Conservation (phyloP, 495 filamentous ascomycete genomes). For the Annulohypoxylon maeteangense region DNA sequence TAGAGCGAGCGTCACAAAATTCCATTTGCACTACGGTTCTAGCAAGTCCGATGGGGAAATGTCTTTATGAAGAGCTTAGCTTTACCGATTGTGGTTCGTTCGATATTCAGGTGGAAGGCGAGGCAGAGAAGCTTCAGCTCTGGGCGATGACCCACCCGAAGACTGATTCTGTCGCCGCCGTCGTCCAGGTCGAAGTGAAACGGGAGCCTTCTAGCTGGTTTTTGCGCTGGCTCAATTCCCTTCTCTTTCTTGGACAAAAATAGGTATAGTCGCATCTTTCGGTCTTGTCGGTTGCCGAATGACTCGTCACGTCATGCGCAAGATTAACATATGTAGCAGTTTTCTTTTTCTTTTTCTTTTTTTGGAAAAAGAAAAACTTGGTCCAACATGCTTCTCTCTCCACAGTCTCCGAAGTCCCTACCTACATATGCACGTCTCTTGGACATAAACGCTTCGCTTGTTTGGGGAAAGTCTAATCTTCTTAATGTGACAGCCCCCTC, state of each 20-base stretch:
- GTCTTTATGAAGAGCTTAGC: slow-evolving; percentile 47
- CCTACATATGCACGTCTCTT: slow-evolving; percentile 9
- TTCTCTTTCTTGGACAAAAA: slow-evolving; percentile 1
- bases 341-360: neutral
- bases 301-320: neutral
- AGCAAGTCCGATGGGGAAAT: slow-evolving; percentile 54
- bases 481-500: neutral
- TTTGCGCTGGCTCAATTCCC: neutral
- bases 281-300: neutral
- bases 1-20: slow-evolving; percentile 40
- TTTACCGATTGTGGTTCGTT: slow-evolving; percentile 40
- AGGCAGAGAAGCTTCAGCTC: slow-evolving; percentile 46
- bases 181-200: neutral
- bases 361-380: neutral
- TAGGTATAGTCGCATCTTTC: neutral
- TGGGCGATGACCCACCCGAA: slow-evolving; percentile 51
- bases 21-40: slow-evolving; percentile 46
- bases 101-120: slow-evolving; percentile 46
- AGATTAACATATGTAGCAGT: neutral
- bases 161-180: too few species aligned
- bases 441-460: neutral
- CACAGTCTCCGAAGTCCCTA: neutral
- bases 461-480: slow-evolving; percentile 7
- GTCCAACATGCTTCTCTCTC: neutral
- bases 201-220: neutral